Evolutionary conservation across 768 basidiomycete species (phyloP), one percentile per base, ranked within the genome.

Genomic region (Lactarius trivialis): DNA sequence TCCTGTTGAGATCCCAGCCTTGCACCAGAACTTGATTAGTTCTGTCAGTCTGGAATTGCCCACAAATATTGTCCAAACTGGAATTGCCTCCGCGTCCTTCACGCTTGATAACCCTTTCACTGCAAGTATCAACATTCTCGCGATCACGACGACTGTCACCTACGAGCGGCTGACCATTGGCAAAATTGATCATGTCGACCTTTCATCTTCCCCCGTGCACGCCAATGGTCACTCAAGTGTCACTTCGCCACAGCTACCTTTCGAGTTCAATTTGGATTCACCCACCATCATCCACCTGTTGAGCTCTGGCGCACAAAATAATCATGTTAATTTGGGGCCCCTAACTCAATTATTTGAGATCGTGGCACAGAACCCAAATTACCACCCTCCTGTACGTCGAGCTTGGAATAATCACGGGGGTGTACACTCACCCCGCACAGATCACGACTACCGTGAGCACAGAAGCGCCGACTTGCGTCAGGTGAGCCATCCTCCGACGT

Each of bases 31-130:
- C 63, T 72, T 90, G 64, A 83, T 90, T 64, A 75, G 73, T 52
- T 77, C 76, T 28, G 79, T 82, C 1, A 77, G 80, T 1, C 74
- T 90, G 34, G 74, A 77, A 24, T 85, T 90, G 75, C 86, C 87
- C 1, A 73, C 74, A 12, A 73, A 89, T 67, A 85, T 89, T 50
- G 82, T 79, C 19, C 73, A 78, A 65, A 88, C 82, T 1, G 84
- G 83, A 14, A 70, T 85, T 21, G 85, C 85, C 1, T 76, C 77
- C n/a, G 75, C 81, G 5, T 73, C 81, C 1, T 86, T 89, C 69
- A 76, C 73, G 0, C 75, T 90, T 32, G 73, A 76, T 21, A 87
- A 90, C 68, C 86, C 86, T 0, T 90, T 90, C 73, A 88, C 85
- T 0, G 85, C 88, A 19, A 82, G 81, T 68, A 82, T 90, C 70